Percentiles rank a stretch among this genome's conserved stretches.
Conservation (phyloP, 1,284 basidiomycete species). For the Neonothopanus nambi region DNA sequence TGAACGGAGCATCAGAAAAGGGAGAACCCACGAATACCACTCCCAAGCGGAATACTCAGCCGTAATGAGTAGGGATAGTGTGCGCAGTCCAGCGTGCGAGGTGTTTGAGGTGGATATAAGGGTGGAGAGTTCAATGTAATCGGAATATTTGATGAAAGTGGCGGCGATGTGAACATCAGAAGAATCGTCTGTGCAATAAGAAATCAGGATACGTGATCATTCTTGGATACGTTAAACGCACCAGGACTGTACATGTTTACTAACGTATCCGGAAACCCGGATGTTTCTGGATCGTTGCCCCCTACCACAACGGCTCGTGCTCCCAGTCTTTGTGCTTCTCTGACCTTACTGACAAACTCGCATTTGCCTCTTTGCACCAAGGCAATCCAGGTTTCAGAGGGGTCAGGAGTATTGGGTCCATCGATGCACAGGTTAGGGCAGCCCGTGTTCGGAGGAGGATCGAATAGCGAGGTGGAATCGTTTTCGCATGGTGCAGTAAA, state of each 20-base stretch:
- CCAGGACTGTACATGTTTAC: constrained; percentile 91
- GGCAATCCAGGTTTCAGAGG: constrained; percentile 78
- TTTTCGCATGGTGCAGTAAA: constrained; percentile 60
- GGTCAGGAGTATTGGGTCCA: constrained; percentile 52
- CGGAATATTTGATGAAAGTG: constrained; percentile 73
- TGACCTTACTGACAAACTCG: constrained; percentile 84
- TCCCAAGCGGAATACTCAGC: constrained; percentile 80
- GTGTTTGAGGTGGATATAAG: constrained; percentile 73
- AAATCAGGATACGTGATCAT: constrained; percentile 10
- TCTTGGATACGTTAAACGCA: constrained; percentile 32
- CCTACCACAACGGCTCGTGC: constrained; percentile 89
- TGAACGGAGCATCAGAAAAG: constrained; percentile 8
- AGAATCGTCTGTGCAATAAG: constrained; percentile 55
- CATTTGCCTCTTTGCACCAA: constrained; percentile 85
- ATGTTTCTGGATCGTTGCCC: constrained; percentile 65
- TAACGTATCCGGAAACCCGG: constrained; percentile 74
- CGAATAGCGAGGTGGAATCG: constrained; percentile 15
- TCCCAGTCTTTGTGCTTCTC: constrained; percentile 82
- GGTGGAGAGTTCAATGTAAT: constrained; percentile 58
- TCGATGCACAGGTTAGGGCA: constrained; percentile 65
- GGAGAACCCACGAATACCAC: constrained; percentile 74
- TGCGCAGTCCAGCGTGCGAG: constrained; percentile 70
- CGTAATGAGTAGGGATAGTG: constrained; percentile 74
- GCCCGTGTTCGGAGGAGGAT: constrained; percentile 46
- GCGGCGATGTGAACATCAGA: constrained; percentile 72